Evolutionary conservation across 1,284 basidiomycete genomes (phyloP), one percentile per base, ranked within the genome.

Genomic region (Dichomitus squalens): DNA sequence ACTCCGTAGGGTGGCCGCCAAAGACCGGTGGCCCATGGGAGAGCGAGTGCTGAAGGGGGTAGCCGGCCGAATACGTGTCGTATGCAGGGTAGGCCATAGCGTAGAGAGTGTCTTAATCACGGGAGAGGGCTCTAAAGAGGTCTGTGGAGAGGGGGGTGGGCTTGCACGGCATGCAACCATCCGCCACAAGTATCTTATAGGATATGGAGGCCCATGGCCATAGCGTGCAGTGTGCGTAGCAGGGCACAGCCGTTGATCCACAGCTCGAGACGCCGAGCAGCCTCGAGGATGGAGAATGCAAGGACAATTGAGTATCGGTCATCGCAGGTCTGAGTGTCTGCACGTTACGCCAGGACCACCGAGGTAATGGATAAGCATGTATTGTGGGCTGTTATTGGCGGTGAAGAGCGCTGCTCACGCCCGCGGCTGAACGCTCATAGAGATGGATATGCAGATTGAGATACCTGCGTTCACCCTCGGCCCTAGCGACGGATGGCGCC

Each of bases 31-130:
- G 65, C 57, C 53, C 70, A 63, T 66, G 65, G 11, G 64, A 66
- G 25, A 68, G 38, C 18, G 70, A 73, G 29, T 69, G 63, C 39
- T 64, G 55, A 11, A 71, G 61, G 36, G 72, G 68, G 49, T 70
- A 68, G 20, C 66, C 68, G 64, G 72, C 61, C 64, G 68, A 64
- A 61, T 57, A 27, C 21, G 35, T 51, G 67, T 67, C 58, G 69
- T 70, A 70, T 25, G 66, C 60, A 44, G 76, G 73, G 65, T 76
- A 76, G 39, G 74, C 71, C 70, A 76, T 74, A 23, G 64, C 43
- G 43, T 31, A 23, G 35, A 50, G 41, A 12, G 18, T 16, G 21
- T 49, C 21, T 49, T 49, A n/a, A 18, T 31, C 27, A 23, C 23
- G 38, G 8, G 4, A 16, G n/a, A n/a, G 39, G 4, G 11, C 23